Percentiles rank a stretch among this genome's conserved stretches.
phyloP scores from a whole-genome alignment of 2,329 filamentous ascomycete species.

The Beauveria caledonica region DNA sequence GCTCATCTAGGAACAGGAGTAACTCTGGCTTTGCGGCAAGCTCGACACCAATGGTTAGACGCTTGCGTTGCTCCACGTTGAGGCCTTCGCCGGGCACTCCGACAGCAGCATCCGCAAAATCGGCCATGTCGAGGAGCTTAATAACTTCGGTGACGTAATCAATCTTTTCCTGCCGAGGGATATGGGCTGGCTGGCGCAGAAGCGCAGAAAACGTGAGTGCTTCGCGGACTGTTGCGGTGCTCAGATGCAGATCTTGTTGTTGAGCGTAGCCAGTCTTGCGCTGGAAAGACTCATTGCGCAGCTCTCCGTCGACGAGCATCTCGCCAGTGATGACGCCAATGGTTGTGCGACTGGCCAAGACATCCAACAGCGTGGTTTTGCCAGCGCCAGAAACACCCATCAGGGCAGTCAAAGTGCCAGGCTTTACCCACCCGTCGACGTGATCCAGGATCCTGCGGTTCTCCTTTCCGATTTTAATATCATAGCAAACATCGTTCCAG shows the following conservation, averaged over 20 bases:
- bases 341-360: conserved; percentile 55
- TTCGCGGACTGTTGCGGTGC: no score
- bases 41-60: conserved; percentile 88
- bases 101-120: conserved; percentile 51
- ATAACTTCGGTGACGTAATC: conserved; percentile 59
- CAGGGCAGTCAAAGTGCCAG: conserved; percentile 67
- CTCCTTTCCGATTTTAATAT: no score
- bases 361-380: conserved; percentile 78
- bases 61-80: conserved; percentile 58
- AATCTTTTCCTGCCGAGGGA: conserved; percentile 27
- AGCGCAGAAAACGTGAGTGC: no score
- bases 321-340: conserved; percentile 52
- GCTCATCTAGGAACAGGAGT: conserved; percentile 71
- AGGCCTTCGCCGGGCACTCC: conserved; percentile 59
- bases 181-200: no score
- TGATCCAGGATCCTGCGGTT: no score
- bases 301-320: conserved; percentile 47
- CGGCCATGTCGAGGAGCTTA: conserved; percentile 48
- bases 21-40: conserved; percentile 74
- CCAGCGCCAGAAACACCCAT: conserved; percentile 83
- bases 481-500: no score
- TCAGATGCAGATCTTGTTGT: no score
- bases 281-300: conserved; percentile 28
- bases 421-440: conserved; percentile 21
- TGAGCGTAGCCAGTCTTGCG: no score